phyloP scores from a whole-genome alignment of 805 yeast species.

The Yarrowia sp. region DNA sequence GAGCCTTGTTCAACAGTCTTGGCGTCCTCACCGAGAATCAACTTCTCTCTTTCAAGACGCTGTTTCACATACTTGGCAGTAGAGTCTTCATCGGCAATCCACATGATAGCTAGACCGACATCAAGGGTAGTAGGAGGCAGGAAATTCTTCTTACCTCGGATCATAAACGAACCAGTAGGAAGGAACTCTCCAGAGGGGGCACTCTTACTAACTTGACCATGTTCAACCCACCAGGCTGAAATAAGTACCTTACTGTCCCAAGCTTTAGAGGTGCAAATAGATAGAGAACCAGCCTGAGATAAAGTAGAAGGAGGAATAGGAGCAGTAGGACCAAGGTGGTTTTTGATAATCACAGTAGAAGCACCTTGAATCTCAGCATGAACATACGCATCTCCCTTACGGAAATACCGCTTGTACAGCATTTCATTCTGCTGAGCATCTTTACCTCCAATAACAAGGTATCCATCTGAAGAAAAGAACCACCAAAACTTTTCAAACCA shows the following conservation, averaged over 20 bases:
- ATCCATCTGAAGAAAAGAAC: constrained; percentile 91
- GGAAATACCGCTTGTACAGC: constrained; percentile 74
- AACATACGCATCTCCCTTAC: constrained; percentile 68
- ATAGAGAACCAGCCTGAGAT: constrained; percentile 82
- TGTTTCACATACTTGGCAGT: constrained; percentile 40
- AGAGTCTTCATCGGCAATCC: constrained; percentile 62
- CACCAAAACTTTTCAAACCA: constrained; percentile 95
- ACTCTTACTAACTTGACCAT: constrained; percentile 64
- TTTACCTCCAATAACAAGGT: constrained; percentile 80
- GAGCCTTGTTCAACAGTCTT: constrained; percentile 33
- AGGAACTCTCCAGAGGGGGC: constrained; percentile 49
- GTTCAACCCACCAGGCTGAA: constrained; percentile 83
- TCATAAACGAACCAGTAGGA: constrained; percentile 59
- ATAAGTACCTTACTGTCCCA: constrained; percentile 85
- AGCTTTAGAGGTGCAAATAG: constrained; percentile 75
- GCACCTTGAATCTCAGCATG: constrained; percentile 73
- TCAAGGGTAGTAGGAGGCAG: constrained; percentile 75
- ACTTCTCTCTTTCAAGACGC: constrained; percentile 27
- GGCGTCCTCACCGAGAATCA: constrained; percentile 29
- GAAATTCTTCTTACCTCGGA: constrained; percentile 51
- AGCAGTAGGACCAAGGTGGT: constrained; percentile 52
- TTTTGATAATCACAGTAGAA: constrained; percentile 73
- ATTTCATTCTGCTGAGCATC: constrained; percentile 77
- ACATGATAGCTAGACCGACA: constrained; percentile 84
- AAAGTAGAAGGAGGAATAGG: constrained; percentile 78